Conservation (phyloP, 768 basidiomycete genomes). For the Hygrophorus pudorinus region DNA sequence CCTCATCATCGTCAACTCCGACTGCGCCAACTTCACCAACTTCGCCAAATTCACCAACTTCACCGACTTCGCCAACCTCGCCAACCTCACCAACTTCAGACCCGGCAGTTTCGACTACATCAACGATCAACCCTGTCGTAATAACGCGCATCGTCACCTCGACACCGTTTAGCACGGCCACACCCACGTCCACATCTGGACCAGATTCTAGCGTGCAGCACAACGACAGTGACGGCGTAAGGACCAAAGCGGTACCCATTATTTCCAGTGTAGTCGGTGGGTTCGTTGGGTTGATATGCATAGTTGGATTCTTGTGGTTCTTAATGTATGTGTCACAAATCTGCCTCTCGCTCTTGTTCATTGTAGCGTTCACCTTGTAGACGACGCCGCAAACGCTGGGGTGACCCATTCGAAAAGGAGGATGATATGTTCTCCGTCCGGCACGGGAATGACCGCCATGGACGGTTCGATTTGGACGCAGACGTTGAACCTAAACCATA, state of each 20-base stretch:
- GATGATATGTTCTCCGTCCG: slow-evolving; percentile 17
- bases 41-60: too few species aligned
- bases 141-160: slow-evolving; percentile 3
- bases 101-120: slow-evolving; percentile 10
- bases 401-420: slow-evolving; percentile 42
- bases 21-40: slow-evolving; percentile 23
- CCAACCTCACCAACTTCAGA: too few species aligned
- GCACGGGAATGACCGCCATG: slow-evolving; percentile 13
- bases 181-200: too few species aligned
- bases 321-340: slow-evolving; percentile 29
- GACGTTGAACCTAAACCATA: slow-evolving; percentile 45
- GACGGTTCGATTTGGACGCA: slow-evolving; percentile 17
- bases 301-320: slow-evolving; percentile 39
- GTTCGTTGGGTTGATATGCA: slow-evolving; percentile 36
- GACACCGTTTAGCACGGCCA: too few species aligned
- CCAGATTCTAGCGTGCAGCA: too few species aligned
- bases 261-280: slow-evolving; percentile 48
- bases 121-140: slow-evolving; percentile 9
- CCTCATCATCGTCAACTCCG: slow-evolving; percentile 14
- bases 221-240: not conserved
- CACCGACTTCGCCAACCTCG: too few species aligned
- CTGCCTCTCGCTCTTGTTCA: slow-evolving; percentile 2
- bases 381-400: slow-evolving; percentile 36
- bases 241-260: slow-evolving; percentile 31
- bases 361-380: slow-evolving; percentile 18